Conservation (phyloP, 495 filamentous ascomycete species). For the Hyphodiscus hymeniophilus region DNA sequence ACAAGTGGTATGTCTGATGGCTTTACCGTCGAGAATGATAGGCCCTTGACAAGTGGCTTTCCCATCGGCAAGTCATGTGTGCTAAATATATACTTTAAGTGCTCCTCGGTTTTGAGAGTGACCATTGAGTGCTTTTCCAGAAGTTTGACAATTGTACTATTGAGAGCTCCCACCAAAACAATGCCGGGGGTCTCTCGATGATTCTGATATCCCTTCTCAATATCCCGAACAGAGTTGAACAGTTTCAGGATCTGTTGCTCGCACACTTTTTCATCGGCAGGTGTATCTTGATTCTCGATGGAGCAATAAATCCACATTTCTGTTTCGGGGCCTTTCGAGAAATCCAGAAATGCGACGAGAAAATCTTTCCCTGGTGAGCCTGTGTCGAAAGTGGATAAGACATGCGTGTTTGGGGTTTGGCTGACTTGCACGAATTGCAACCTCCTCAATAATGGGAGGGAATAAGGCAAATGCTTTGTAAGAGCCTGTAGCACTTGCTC, state of each 20-base stretch:
- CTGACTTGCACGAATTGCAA: conserved; percentile 44
- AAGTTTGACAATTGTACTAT: conserved; percentile 23
- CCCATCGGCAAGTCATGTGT: conserved; percentile 21
- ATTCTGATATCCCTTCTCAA: conserved; percentile 3
- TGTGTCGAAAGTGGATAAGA: conserved; percentile 15
- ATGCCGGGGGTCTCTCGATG: not conserved
- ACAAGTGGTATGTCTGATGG: conserved; percentile 29
- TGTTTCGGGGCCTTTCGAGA: conserved; percentile 48
- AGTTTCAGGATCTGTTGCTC: conserved; percentile 8
- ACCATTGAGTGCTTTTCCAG: conserved; percentile 16
- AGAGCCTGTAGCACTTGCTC: conserved; percentile 35
- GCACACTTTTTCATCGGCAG: not conserved
- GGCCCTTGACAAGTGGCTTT: conserved; percentile 12
- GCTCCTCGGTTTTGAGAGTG: conserved; percentile 15
- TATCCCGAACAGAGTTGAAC: not conserved
- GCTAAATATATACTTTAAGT: conserved; percentile 37
- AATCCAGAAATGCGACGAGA: conserved; percentile 50
- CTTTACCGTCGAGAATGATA: conserved; percentile 26
- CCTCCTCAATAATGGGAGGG: conserved; percentile 47
- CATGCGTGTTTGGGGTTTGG: conserved; percentile 13
- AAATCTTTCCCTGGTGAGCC: conserved; percentile 29
- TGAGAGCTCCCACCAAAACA: conserved; percentile 27
- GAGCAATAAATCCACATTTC: conserved; percentile 53
- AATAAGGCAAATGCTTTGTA: conserved; percentile 41
- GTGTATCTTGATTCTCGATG: conserved; percentile 30